These are phyloP conservation scores for Chrysopogon serrulatus DNA, from an alignment of 176 grass and related monocot species.

Conservation along the genomic window DNA sequence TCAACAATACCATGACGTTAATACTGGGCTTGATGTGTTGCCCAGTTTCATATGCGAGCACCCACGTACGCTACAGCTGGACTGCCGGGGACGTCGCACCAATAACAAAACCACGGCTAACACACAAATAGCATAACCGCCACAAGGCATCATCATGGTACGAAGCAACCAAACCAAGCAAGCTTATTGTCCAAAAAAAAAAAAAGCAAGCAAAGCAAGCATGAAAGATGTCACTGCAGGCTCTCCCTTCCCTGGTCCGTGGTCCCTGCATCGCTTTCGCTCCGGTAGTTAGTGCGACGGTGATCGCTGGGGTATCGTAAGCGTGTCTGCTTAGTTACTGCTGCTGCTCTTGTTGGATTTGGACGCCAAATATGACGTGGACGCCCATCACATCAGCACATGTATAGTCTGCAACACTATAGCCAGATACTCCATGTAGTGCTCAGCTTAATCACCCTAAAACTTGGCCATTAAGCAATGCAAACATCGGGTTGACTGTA, in stretches of 20 bases:
- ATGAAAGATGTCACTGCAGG: neutral
- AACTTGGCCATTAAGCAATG: neutral
- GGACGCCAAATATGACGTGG: neutral
- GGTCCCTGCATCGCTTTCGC: neutral
- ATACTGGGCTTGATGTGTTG: neutral
- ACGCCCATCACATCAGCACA: neutral
- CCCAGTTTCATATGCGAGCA: neutral
- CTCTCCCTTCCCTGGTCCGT: too few species aligned
- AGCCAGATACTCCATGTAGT: neutral
- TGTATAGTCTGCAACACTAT: neutral
- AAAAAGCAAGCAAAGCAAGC: too few species aligned
- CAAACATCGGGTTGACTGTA: neutral
- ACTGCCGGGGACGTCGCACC: conserved; percentile 27
- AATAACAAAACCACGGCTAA: neutral
- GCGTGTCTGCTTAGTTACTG: neutral
- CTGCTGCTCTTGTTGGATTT: neutral
- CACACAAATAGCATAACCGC: neutral
- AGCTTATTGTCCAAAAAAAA: too few species aligned
- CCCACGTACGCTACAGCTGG: conserved; percentile 10
- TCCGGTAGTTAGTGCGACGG: neutral
- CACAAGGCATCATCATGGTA: neutral
- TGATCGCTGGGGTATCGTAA: neutral
- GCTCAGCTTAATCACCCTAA: neutral
- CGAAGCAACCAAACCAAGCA: neutral
- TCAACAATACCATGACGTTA: neutral